Evolutionary conservation across 2,329 filamentous ascomycete species (phyloP).

Genomic region (Amauroascus verrucosus): DNA sequence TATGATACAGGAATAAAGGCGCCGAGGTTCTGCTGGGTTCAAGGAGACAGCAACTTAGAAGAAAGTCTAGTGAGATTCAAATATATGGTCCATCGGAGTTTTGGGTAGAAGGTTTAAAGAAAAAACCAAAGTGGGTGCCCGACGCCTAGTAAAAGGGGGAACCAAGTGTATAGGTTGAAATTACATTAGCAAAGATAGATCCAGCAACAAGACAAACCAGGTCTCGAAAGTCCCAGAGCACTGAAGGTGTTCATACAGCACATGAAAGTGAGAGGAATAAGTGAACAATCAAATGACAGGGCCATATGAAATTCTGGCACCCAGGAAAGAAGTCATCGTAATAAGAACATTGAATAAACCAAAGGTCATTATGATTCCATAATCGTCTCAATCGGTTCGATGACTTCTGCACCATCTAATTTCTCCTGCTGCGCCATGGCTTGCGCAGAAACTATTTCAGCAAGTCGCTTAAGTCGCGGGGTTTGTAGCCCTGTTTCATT

Average conservation of each 20-base stretch:
- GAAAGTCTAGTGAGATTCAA: background rate
- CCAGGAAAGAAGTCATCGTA: background rate
- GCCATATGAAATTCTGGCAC: background rate
- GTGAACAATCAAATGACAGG: constrained; percentile 8
- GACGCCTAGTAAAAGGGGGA: background rate
- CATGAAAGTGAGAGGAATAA: constrained; percentile 7
- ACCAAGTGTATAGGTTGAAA: background rate
- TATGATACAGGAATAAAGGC: background rate
- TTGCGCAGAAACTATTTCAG: constrained; percentile 96
- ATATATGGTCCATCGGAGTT: background rate
- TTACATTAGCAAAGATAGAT: constrained; percentile 9
- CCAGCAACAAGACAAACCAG: background rate
- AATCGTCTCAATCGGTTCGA: constrained; percentile 16
- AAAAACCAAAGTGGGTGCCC: background rate
- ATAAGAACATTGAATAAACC: constrained; percentile 5
- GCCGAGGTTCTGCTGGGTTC: background rate
- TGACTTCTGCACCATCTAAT: constrained; percentile 43
- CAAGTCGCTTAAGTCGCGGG: constrained; percentile 82
- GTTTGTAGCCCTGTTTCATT: constrained; percentile 74
- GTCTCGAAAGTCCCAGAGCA: background rate
- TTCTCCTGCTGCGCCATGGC: constrained; percentile 93
- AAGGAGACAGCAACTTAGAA: background rate
- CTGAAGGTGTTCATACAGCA: constrained; percentile 8
- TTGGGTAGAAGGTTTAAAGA: background rate
- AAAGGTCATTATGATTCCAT: constrained; percentile 8